Evolutionary conservation across 495 filamentous ascomycete genomes (phyloP).

Genomic region (Hypoxylon perforatum): DNA sequence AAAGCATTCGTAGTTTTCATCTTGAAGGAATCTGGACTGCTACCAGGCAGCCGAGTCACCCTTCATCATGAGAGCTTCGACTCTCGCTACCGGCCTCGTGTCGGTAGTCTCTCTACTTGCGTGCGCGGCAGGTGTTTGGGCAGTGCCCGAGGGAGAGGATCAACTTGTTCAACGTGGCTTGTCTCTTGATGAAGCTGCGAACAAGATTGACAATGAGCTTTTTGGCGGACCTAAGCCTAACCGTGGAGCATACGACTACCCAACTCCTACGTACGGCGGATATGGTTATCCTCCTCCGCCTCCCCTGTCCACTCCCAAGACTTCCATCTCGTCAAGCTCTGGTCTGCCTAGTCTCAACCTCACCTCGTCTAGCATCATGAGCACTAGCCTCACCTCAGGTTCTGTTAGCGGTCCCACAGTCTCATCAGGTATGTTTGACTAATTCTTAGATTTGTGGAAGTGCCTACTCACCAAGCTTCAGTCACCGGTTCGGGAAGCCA

Average conservation of each 20-base stretch:
- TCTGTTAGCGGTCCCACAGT: background rate
- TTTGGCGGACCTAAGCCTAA: slow-evolving; percentile 39
- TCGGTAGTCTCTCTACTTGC: slow-evolving; percentile 49
- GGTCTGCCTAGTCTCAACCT: slow-evolving; percentile 12
- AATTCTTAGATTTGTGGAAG: background rate
- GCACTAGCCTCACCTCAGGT: slow-evolving; percentile 11
- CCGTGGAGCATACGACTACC: slow-evolving; percentile 51
- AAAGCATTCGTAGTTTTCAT: slow-evolving; percentile 19
- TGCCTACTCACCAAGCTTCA: slow-evolving; percentile 20
- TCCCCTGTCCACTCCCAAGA: slow-evolving; percentile 37
- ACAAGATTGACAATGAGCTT: slow-evolving; percentile 39
- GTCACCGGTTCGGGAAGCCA: slow-evolving; percentile 6
- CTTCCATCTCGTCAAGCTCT: slow-evolving; percentile 12
- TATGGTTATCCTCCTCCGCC: slow-evolving; percentile 54
- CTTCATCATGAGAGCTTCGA: slow-evolving; percentile 51
- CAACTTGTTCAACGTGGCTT: slow-evolving; percentile 36
- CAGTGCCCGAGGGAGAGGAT: slow-evolving; percentile 44
- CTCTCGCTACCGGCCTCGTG: slow-evolving; percentile 47
- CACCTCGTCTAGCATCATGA: background rate
- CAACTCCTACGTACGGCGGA: slow-evolving; percentile 53
- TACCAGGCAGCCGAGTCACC: background rate
- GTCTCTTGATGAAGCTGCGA: slow-evolving; percentile 16
- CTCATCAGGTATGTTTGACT: slow-evolving; percentile 15
- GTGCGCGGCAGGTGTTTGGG: slow-evolving; percentile 40
- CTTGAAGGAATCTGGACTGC: slow-evolving; percentile 4